Percentiles rank a stretch among this genome's conserved stretches.
These are phyloP conservation scores for Ballota nigra DNA, from an alignment of 257 asterid species.

Conservation along the genomic window DNA sequence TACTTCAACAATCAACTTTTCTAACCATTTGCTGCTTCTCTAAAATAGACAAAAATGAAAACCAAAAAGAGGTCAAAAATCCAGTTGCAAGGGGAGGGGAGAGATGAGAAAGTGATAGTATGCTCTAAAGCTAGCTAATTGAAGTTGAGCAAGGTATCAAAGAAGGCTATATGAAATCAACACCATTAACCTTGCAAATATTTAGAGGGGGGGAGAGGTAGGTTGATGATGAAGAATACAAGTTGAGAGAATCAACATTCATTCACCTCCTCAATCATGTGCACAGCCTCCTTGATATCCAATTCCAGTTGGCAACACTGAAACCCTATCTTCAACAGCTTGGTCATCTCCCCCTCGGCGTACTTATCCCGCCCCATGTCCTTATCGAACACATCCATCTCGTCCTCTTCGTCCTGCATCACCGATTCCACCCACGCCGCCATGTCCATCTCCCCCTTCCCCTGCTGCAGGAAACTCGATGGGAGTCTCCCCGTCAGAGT, in stretches of 20 bases:
- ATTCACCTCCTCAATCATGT: constrained; percentile 58
- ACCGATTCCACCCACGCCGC: constrained; percentile 53
- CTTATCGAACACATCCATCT: constrained; percentile 51
- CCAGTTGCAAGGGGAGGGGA: background rate
- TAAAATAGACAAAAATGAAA: background rate
- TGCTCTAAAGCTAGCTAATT: constrained; percentile 18
- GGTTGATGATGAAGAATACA: background rate
- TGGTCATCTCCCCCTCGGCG: constrained; percentile 61
- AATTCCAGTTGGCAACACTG: constrained; percentile 53
- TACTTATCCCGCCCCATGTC: constrained; percentile 43
- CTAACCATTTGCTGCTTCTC: constrained; percentile 1
- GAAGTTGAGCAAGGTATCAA: background rate
- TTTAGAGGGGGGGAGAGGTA: too few relatives aligned
- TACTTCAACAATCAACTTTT: constrained; percentile 2
- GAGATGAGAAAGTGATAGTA: background rate
- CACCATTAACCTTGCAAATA: background rate
- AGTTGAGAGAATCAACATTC: background rate
- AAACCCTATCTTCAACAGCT: constrained; percentile 61
- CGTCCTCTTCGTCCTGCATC: constrained; percentile 32
- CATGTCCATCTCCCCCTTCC: constrained; percentile 44
- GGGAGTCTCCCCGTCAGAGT: constrained; percentile 68
- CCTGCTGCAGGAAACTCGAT: constrained; percentile 61
- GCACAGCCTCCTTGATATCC: constrained; percentile 67
- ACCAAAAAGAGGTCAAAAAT: constrained; percentile 17
- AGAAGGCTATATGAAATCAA: background rate